phyloP scores from a whole-genome alignment of 129 eudicot species.

The carrot (Daucus carota) region DH1_v3.0 NC_030382.2:51944001-51944500 shows the following conservation, averaged over 20 bases:
- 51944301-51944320: neutral
- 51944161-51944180: neutral
- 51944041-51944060: conserved; percentile 13
- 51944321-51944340: neutral
- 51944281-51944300: neutral
- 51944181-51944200: neutral
- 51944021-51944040: neutral
- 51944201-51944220: neutral
- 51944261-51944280: conserved; percentile 21
- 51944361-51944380: neutral
- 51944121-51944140: neutral
- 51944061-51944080: neutral
- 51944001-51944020: neutral
- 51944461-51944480: neutral
- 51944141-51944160: neutral
- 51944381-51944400: conserved; percentile 15
- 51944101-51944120: neutral
- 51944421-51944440: neutral
- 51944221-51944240: neutral
- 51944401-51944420: neutral
- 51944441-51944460: neutral
- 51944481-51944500: neutral
- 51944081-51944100: neutral
- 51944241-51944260: neutral
- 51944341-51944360: neutral